Conservation (phyloP, 768 basidiomycete species). For the Kwoniella bestiolae region DNA sequence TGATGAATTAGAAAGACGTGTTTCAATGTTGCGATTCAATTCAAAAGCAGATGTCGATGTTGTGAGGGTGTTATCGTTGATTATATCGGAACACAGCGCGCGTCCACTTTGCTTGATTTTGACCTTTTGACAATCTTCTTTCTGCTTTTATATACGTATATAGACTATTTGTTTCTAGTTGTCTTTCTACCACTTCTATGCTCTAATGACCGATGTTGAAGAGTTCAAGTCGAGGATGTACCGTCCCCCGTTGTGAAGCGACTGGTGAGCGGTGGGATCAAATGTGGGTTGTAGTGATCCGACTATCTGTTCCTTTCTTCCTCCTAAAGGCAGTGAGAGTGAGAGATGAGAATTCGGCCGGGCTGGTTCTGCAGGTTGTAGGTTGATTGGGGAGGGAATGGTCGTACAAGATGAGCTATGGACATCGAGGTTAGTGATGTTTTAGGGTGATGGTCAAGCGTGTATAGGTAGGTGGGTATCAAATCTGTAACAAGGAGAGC, state of each 20-base stretch:
- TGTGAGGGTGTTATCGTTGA: neutral
- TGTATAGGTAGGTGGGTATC: neutral
- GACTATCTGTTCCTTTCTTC: conserved; percentile 11
- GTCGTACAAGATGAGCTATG: neutral
- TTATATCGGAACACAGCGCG: neutral
- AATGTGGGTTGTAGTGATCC: neutral
- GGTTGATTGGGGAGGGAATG: neutral
- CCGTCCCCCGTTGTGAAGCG: neutral
- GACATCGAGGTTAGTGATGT: too few species aligned
- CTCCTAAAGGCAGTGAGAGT: neutral
- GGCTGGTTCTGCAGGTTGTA: neutral
- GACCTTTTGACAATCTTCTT: too few species aligned
- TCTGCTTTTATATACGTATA: neutral
- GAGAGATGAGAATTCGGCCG: conserved; percentile 8
- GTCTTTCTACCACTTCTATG: neutral
- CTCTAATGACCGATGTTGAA: neutral
- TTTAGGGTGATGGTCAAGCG: too few species aligned
- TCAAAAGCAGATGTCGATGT: neutral
- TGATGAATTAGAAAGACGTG: neutral
- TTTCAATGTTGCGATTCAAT: neutral
- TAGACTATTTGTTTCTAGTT: neutral
- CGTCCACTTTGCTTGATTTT: too few species aligned
- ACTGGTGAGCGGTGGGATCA: neutral
- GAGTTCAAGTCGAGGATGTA: neutral
- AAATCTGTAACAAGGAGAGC: neutral